Percentiles rank a stretch among this genome's conserved stretches.
phyloP scores from a whole-genome alignment of 495 filamentous ascomycete species.

The Xylaria sp. region DNA sequence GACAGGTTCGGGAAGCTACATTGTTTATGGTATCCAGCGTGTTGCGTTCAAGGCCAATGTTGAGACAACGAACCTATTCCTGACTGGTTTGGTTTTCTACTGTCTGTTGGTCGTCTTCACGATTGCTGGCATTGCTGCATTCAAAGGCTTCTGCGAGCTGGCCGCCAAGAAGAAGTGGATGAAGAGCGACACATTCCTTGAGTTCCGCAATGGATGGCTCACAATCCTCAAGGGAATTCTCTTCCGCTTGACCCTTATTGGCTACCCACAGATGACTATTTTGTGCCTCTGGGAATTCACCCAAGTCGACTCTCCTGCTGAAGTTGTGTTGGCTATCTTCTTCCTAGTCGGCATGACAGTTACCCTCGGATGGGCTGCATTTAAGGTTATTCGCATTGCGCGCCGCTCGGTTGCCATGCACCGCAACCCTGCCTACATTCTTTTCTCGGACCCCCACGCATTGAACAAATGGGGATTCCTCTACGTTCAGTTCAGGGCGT shows the following conservation, averaged over 20 bases:
- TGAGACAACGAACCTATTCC: slow-evolving; percentile 91
- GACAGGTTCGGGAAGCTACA: slow-evolving; percentile 60
- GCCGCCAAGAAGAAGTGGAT: slow-evolving; percentile 75
- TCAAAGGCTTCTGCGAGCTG: slow-evolving; percentile 81
- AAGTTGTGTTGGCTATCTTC: slow-evolving; percentile 86
- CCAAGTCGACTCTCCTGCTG: slow-evolving; percentile 81
- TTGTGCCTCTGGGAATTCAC: slow-evolving; percentile 97
- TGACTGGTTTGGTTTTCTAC: slow-evolving; percentile 92
- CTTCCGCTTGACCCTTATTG: slow-evolving; percentile 89
- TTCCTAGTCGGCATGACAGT: slow-evolving; percentile 83
- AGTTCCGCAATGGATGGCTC: slow-evolving; percentile 90
- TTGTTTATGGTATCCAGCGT: slow-evolving; percentile 86
- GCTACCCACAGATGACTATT: slow-evolving; percentile 90
- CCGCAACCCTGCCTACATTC: slow-evolving; percentile 95
- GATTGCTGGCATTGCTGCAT: slow-evolving; percentile 72
- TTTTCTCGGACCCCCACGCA: slow-evolving; percentile 91
- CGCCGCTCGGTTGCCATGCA: slow-evolving; percentile 89
- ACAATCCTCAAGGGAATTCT: slow-evolving; percentile 87
- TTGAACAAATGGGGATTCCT: slow-evolving; percentile 99
- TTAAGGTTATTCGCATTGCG: slow-evolving; percentile 88
- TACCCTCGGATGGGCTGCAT: slow-evolving; percentile 85
- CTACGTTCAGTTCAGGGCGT: slow-evolving; percentile 96
- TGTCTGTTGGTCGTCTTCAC: slow-evolving; percentile 78
- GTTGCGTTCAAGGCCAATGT: slow-evolving; percentile 87
- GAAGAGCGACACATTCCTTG: slow-evolving; percentile 86